Percentiles rank a stretch among this genome's conserved stretches.
Conservation (phyloP, 495 filamentous ascomycete genomes). For the Hyaloscypha hepaticicola region DNA sequence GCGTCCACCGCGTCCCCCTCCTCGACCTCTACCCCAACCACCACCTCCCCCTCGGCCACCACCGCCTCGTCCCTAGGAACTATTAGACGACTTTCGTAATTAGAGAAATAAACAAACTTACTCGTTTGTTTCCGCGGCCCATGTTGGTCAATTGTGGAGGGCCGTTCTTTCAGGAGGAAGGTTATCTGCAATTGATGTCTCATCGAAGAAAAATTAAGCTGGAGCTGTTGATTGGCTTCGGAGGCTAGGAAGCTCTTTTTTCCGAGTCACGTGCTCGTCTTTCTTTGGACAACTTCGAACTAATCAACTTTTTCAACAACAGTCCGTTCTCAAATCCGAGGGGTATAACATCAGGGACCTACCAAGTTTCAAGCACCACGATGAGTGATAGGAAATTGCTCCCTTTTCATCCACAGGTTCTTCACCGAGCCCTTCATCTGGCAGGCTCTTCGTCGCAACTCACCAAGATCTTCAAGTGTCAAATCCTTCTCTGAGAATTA, state of each 20-base stretch:
- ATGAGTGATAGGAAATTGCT: no score
- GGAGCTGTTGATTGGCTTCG: not conserved
- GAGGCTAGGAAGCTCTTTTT: not conserved
- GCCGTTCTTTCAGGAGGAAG: not conserved
- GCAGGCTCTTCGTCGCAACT: no score
- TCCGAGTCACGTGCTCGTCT: not conserved
- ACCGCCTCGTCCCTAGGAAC: slow-evolving; percentile 9
- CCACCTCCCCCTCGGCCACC: slow-evolving; percentile 6
- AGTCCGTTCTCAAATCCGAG: no score
- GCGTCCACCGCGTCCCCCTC: slow-evolving; percentile 35
- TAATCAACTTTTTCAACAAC: not conserved
- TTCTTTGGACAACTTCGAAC: no score
- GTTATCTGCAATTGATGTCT: slow-evolving; percentile 11
- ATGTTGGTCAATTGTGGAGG: slow-evolving; percentile 21
- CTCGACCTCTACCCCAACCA: slow-evolving; percentile 23
- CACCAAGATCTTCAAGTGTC: no score
- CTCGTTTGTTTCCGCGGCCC: slow-evolving; percentile 39
- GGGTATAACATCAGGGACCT: not conserved
- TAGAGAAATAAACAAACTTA: slow-evolving; percentile 22
- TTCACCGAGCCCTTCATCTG: no score
- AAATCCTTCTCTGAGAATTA: no score
- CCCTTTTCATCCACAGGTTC: no score
- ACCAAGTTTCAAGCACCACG: no score
- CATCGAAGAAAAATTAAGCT: slow-evolving; percentile 16
- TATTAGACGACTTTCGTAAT: not conserved